Conservation (phyloP, 2,329 filamentous ascomycete genomes). For the Colletotrichum zoysiae region DNA sequence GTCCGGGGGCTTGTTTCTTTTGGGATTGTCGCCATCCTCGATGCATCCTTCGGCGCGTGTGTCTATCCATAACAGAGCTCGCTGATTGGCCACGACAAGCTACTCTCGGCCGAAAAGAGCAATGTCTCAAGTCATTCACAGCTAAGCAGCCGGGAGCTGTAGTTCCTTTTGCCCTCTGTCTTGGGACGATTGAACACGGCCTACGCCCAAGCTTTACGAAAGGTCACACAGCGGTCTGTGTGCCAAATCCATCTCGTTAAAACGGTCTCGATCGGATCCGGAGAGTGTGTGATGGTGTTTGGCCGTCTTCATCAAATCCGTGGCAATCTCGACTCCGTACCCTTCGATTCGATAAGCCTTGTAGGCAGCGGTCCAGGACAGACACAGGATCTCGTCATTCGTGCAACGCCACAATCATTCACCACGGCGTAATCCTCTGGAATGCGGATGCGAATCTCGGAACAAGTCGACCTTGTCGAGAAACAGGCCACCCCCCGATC, state of each 20-base stretch:
- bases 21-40: constrained; percentile 31
- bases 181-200: constrained; percentile 12
- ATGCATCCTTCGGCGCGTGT: constrained; percentile 38
- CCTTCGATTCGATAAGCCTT: neutral
- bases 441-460: neutral
- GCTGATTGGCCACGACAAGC: constrained; percentile 18
- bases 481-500: neutral
- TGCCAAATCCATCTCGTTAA: neutral
- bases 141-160: constrained; percentile 7
- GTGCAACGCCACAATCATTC: neutral
- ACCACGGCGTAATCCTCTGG: neutral
- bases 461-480: neutral
- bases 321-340: constrained; percentile 4
- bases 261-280: constrained; percentile 36
- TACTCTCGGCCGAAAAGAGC: constrained; percentile 13
- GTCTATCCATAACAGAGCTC: constrained; percentile 10
- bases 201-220: constrained; percentile 20
- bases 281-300: neutral
- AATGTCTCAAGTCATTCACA: constrained; percentile 30
- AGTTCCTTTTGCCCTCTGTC: constrained; percentile 16
- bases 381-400: constrained; percentile 10
- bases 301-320: constrained; percentile 25
- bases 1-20: constrained; percentile 24
- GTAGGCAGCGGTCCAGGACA: neutral
- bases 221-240: neutral